Base-by-base conservation (phyloP, 768 basidiomycete species). In the Sarcomyxa edulis region DNA sequence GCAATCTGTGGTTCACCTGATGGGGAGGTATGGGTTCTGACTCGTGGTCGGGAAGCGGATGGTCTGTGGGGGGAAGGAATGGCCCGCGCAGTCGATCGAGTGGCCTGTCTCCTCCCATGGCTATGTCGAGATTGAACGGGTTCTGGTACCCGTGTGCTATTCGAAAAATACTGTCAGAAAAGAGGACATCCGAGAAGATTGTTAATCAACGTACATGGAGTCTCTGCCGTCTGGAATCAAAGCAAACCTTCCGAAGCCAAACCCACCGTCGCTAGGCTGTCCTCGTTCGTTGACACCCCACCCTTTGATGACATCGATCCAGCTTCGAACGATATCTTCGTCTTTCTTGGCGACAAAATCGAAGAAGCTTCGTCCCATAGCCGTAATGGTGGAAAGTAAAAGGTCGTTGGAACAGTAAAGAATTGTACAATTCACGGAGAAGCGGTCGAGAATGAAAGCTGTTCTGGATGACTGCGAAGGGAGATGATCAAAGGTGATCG, bases 271-370 rank as follows among this genome's bases (percentile, higher is more conserved):
- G 52, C 81, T 84, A 16, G 86, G 86, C 58, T 84, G 82, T 0
- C 86, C 87, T 3, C 77, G 73, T 56, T 89, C 87, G 45, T 89
- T 89, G 34, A 89, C 84, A 12, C 86, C 86, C 81, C 86, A 88
- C 2, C 77, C 73, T 54, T 90, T 90, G 49, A 88, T 76, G 35
- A 76, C 74, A 44, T 79, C 79, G 36, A 90, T 79, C 84, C 84
- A 88, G 37, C 67, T 72, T 18, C 76, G 72, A 16, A 90, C 84
- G 35, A 72, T 66, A 8, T 59, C 61, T 59, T 87, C 86, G 48
- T 84, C 83, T 46, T 71, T 65, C 51, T 59, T 62, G 12, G 69
- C 54, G 8, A 90, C 82, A 51, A 85, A 89, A 48, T 90, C 87
- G 51, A 76, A 89, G 60, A 90, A 85, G 44, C 69, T 71, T 15